Conservation (phyloP, 345 rosid species). For the Euclidium syriacum region DNA sequence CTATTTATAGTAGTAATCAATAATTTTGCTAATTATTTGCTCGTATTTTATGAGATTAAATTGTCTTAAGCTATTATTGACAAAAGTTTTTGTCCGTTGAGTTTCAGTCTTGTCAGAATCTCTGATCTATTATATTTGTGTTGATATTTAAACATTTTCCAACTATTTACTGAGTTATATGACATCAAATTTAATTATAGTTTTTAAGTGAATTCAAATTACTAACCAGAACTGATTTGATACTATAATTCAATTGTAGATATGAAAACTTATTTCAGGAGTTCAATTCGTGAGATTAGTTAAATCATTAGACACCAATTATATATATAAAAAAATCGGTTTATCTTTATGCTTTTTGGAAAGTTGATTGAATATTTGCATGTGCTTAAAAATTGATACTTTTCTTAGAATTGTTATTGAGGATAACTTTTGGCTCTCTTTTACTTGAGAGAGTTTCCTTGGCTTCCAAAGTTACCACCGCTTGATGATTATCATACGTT, state of each 20-base stretch:
- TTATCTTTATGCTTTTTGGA: constrained; percentile 30
- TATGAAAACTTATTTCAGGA: neutral
- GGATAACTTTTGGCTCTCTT: constrained; percentile 24
- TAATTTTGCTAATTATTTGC: neutral
- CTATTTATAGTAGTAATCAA: neutral
- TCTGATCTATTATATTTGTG: neutral
- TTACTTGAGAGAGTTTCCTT: constrained; percentile 10
- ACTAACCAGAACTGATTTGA: neutral
- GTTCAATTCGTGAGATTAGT: neutral
- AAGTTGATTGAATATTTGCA: constrained; percentile 33
- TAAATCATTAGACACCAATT: neutral
- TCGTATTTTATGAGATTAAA: neutral
- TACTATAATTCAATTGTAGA: neutral
- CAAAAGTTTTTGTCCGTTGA: neutral
- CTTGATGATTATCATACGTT: constrained; percentile 6
- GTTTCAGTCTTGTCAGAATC: neutral
- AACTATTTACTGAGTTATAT: neutral
- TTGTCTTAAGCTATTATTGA: neutral
- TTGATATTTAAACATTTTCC: neutral
- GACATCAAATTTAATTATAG: neutral
- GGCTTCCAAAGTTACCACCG: constrained; percentile 21
- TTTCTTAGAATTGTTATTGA: constrained; percentile 33
- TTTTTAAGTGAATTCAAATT: neutral
- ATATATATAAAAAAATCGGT: neutral
- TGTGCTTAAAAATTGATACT: constrained; percentile 30